Base-by-base conservation (phyloP, 2,329 filamentous ascomycete species). In the Fusarium anguioides region DNA sequence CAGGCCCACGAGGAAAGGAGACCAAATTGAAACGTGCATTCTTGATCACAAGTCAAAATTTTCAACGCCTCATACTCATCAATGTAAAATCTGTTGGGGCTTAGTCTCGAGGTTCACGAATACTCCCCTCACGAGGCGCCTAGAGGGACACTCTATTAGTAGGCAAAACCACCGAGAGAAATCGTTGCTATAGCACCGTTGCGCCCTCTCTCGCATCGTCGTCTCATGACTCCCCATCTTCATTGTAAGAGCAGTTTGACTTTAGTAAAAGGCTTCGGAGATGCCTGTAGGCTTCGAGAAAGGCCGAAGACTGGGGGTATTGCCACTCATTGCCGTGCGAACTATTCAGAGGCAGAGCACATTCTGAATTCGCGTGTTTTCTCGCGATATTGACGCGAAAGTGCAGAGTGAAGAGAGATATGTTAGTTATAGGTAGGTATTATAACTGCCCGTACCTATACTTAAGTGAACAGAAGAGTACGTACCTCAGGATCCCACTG, bases 51-150 rank as follows among this genome's bases (percentile, higher is more conserved):
- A 10, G 10, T 12, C 20, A 12, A 21, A 14, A 12, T 3, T 23
- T 7, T 18, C 8, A 10, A 36, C 33, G 20, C 20, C 17, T 21
- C 21, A 23, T 27, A 27, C 21, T 49, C 37, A 37, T 24, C 21
- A 49, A n/a, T 46, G 41, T 17, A 44, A 9, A 20, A 29, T 37
- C 40, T 26, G 46, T 20, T 15, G 27, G 6, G 12, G n/a, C 23
- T n/a, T 12, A 21, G 33, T 23, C 20, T 49, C 17, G n/a, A 26
- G 27, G n/a, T 27, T 27, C 18, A 31, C 20, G 26, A 61, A 24
- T 21, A 26, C 52, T 17, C 59, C 64, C 64, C 52, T 55, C 64
- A 51, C 40, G 31, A 51, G 60, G 47, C 50, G 35, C 26, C 35
- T n/a, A 27, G 26, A 15, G 42, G n/a, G 11, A 23, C 18, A 23